Percentiles rank a stretch among this genome's conserved stretches.
Conservation (phyloP, 106 monocot species). For the Dendrobium catenatum region DNA sequence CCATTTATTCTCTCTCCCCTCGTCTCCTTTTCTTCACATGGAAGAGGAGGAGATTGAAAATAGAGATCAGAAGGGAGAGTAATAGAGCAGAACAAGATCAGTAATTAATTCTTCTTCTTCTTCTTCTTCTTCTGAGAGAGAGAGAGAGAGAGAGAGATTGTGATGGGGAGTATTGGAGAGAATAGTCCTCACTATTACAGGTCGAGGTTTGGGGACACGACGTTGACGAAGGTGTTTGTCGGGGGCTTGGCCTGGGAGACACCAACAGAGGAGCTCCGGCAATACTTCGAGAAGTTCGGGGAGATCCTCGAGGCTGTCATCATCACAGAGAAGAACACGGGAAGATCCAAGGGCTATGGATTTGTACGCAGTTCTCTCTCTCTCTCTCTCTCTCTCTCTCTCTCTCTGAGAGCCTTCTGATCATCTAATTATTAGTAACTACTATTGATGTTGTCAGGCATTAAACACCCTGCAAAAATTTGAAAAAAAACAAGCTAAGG, state of each 20-base stretch:
- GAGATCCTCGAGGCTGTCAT: conserved; percentile 89
- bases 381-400: not conserved
- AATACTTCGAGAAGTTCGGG: conserved; percentile 75
- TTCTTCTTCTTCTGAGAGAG: too few species aligned
- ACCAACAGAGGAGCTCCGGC: conserved; percentile 54
- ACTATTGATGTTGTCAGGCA: too few species aligned
- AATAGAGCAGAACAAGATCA: too few species aligned
- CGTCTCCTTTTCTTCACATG: conserved; percentile 10
- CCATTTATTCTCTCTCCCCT: conserved; percentile 1
- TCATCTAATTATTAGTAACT: too few species aligned
- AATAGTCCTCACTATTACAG: conserved; percentile 23
- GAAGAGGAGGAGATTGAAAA: conserved; percentile 16
- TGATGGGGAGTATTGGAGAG: not conserved
- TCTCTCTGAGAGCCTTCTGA: too few species aligned
- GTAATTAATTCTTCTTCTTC: too few species aligned
- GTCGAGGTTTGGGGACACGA: conserved; percentile 87
- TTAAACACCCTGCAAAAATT: too few species aligned
- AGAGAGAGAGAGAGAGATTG: conserved; percentile 15
- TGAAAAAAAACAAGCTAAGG: too few species aligned
- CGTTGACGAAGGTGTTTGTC: conserved; percentile 86
- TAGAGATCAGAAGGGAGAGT: conserved; percentile 5
- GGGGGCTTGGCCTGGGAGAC: conserved; percentile 96
- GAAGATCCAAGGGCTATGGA: conserved; percentile 86
- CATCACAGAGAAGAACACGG: conserved; percentile 76
- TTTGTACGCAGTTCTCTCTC: conserved; percentile 44